Evolutionary conservation across 306 rosid species (phyloP).

Genomic region (Malus orientalis): DNA sequence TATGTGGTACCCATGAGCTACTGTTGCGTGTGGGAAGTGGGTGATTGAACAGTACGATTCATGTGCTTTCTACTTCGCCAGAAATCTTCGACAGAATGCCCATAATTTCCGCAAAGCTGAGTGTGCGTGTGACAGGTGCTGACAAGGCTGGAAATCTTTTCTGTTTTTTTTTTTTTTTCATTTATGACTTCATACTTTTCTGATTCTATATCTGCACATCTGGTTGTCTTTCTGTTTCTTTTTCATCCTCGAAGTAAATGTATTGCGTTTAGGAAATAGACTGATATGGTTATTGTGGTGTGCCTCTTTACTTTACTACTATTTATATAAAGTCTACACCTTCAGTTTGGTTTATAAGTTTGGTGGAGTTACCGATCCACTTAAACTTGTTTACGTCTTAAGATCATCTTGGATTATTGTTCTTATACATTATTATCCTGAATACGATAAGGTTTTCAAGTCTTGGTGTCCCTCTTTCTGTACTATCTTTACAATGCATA

Average conservation of each 20-base stretch:
- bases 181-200: neutral
- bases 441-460: neutral
- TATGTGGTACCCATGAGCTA: too few relatives aligned
- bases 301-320: neutral
- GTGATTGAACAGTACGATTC: too few relatives aligned
- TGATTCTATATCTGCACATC: neutral
- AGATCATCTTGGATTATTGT: neutral
- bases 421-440: neutral
- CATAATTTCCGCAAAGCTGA: too few relatives aligned
- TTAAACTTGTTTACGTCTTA: neutral
- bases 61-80: too few relatives aligned
- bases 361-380: neutral
- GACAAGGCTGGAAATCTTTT: neutral
- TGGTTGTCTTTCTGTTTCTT: neutral
- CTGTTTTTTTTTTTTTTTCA: neutral
- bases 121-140: too few relatives aligned
- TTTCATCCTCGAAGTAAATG: neutral
- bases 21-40: too few relatives aligned
- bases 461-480: neutral
- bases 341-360: neutral
- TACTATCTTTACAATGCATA: neutral
- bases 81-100: too few relatives aligned
- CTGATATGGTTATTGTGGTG: neutral
- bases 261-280: neutral
- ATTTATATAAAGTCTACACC: neutral